Conservation (phyloP, 345 rosid genomes). For the Populus simonii region DNA sequence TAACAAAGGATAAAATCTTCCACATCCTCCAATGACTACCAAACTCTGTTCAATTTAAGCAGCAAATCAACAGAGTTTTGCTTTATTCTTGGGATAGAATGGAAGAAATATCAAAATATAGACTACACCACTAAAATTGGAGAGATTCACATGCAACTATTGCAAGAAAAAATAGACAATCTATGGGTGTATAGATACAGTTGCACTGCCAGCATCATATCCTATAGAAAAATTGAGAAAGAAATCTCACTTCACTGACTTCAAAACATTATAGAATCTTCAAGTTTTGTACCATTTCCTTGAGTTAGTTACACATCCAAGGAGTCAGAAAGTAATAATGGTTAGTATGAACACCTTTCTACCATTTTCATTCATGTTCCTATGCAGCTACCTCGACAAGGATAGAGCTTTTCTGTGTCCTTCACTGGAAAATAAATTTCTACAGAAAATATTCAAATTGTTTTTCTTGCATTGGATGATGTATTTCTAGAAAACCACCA, state of each 20-base stretch:
- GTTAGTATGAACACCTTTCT: not conserved
- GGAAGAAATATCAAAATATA: not conserved
- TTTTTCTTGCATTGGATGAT: not conserved
- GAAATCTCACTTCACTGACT: not conserved
- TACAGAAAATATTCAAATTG: not conserved
- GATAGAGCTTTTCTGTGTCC: not conserved
- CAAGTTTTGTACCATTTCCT: not conserved
- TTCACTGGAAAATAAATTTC: not conserved
- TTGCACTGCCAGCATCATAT: not conserved
- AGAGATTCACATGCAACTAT: not conserved
- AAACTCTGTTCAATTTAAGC: not conserved
- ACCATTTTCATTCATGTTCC: not conserved
- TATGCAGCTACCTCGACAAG: not conserved
- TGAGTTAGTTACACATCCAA: not conserved
- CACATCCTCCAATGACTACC: not conserved
- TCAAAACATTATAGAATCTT: not conserved
- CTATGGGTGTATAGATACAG: not conserved
- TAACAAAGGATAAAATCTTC: not conserved
- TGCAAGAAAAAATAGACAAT: not conserved
- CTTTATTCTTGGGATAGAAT: not conserved
- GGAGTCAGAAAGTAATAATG: not conserved
- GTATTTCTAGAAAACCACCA: not conserved
- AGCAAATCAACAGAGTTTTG: not conserved
- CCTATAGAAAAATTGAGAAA: not conserved
- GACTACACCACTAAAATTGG: not conserved